These are phyloP conservation scores for Globisporangium orthogonon DNA, from an alignment of 352 stramenopile species.

Conservation along the genomic window DNA sequence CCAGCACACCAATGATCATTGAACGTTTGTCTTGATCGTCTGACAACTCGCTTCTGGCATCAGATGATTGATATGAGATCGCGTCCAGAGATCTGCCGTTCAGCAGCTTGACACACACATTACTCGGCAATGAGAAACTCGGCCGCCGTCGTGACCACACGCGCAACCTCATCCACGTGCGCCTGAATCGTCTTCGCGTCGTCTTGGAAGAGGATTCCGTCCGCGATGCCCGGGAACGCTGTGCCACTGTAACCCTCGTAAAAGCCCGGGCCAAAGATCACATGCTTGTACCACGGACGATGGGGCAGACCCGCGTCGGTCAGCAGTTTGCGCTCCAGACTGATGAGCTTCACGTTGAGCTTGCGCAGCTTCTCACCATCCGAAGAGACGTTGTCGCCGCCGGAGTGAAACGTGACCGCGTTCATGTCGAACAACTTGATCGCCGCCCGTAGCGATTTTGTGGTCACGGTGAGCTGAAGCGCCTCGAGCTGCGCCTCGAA, in stretches of 20 bases:
- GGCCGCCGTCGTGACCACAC: conserved; percentile 14
- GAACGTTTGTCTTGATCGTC: no score
- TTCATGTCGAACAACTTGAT: conserved; percentile 38
- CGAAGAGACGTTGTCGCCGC: not conserved
- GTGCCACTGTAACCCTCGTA: conserved; percentile 46
- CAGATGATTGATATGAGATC: no score
- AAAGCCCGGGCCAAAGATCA: conserved; percentile 54
- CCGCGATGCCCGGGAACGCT: conserved; percentile 41
- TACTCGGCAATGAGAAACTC: no score
- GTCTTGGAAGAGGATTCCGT: conserved; percentile 43
- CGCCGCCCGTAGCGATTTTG: conserved; percentile 22
- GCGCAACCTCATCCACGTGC: conserved; percentile 38
- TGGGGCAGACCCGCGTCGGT: conserved; percentile 33
- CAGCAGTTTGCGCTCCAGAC: conserved; percentile 39
- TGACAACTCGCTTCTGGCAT: no score
- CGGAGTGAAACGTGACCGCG: conserved; percentile 20
- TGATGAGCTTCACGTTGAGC: conserved; percentile 46
- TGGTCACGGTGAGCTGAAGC: conserved; percentile 22
- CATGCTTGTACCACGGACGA: conserved; percentile 51
- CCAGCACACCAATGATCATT: no score
- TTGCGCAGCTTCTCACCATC: conserved; percentile 2
- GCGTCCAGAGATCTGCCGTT: no score
- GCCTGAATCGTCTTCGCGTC: conserved; percentile 22
- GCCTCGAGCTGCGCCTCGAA: conserved; percentile 18
- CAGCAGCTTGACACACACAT: no score